phyloP scores from a whole-genome alignment of 2,329 filamentous ascomycete species.

The Fusarium tanahbumbuense region DNA sequence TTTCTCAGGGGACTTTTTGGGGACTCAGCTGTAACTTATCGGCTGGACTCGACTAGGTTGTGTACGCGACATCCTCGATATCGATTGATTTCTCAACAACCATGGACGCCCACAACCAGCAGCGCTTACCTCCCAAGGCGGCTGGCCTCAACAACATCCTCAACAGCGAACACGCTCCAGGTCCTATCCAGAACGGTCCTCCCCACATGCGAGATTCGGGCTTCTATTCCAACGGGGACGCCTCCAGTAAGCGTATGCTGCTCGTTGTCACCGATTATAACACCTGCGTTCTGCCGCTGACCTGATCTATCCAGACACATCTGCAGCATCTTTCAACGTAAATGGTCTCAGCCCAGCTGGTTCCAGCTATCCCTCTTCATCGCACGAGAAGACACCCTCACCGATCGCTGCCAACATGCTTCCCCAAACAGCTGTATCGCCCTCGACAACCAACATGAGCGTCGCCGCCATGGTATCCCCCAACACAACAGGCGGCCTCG shows the following conservation, averaged over 20 bases:
- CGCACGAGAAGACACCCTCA: constrained; percentile 71
- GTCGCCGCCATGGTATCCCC: constrained; percentile 75
- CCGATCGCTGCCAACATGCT: constrained; percentile 64
- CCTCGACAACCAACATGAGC: constrained; percentile 70
- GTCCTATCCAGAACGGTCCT: constrained; percentile 44
- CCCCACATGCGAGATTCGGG: constrained; percentile 56
- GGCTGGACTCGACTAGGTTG: constrained; percentile 6
- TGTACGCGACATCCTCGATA: constrained; percentile 27
- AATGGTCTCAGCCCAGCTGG: constrained; percentile 56
- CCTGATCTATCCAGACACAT: constrained; percentile 49
- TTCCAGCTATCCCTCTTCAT: constrained; percentile 61
- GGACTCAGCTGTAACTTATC: constrained; percentile 16
- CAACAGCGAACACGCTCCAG: constrained; percentile 51
- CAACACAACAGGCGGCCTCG: constrained; percentile 58
- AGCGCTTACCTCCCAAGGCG: constrained; percentile 48
- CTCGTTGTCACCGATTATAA: constrained; percentile 31
- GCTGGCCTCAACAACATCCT: constrained; percentile 56
- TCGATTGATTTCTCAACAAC: constrained; percentile 22
- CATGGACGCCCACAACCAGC: constrained; percentile 47
- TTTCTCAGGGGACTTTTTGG: constrained; percentile 14
- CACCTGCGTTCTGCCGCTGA: constrained; percentile 34
- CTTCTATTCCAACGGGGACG: constrained; percentile 58
- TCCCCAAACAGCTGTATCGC: constrained; percentile 66
- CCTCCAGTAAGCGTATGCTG: constrained; percentile 57
- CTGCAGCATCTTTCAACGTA: constrained; percentile 54